Evolutionary conservation across 805 yeast genomes (phyloP).

Genomic region (Kluyveromyces nonfermentans): DNA sequence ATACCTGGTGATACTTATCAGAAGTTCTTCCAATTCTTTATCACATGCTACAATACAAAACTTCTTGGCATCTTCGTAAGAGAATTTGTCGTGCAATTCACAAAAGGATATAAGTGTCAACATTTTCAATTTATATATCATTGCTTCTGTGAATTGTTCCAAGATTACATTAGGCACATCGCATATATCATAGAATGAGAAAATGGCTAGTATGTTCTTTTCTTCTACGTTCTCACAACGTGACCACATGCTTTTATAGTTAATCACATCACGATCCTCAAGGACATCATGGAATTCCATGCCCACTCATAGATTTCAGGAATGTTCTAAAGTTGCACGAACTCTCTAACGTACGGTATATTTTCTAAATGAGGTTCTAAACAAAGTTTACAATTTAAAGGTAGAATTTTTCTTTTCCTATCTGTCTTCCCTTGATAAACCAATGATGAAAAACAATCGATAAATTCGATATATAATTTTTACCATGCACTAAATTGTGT

Average conservation of each 20-base stretch:
- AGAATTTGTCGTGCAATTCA: constrained; percentile 10
- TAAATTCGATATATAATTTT: no score
- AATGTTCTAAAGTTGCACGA: neutral
- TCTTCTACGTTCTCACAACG: constrained; percentile 4
- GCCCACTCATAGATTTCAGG: neutral
- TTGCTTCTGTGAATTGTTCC: constrained; percentile 5
- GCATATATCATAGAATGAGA: constrained; percentile 20
- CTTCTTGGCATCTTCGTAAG: constrained; percentile 9
- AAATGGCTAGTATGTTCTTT: constrained; percentile 16
- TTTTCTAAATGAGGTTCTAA: no score
- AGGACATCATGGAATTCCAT: constrained; percentile 5
- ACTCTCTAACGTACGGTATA: no score
- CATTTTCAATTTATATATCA: constrained; percentile 17
- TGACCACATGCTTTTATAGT: constrained; percentile 23
- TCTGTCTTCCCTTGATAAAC: neutral
- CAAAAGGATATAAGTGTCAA: constrained; percentile 18
- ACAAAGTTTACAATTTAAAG: no score
- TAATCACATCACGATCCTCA: constrained; percentile 15
- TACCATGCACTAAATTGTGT: no score
- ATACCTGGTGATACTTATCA: constrained; percentile 11
- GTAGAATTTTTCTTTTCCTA: constrained; percentile 3
- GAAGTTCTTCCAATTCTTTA: constrained; percentile 14
- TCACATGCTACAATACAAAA: constrained; percentile 9
- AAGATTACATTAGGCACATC: constrained; percentile 8
- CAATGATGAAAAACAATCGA: neutral